Base-by-base conservation (phyloP, 2,329 filamentous ascomycete species). In the Hysterium pulicare region DNA sequence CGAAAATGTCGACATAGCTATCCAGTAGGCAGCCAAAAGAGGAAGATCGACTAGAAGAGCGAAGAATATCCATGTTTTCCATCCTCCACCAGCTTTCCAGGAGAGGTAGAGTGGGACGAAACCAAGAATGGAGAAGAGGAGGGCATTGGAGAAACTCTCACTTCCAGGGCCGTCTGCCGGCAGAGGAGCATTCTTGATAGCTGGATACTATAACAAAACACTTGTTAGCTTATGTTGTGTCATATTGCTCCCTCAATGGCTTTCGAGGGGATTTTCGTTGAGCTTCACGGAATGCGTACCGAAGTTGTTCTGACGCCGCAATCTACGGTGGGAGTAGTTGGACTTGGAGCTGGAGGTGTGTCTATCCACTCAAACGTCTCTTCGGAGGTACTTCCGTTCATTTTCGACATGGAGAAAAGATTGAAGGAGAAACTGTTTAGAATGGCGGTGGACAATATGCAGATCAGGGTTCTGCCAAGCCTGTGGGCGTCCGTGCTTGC, bases 131-230 rank as follows among this genome's bases (percentile, higher is more conserved):
- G 78, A 76, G 67, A 88, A 75, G 54, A 97, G 83, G 58, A 86
- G 71, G 56, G 76, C 72, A 73, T 93, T 95, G 72, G 85, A 90
- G 82, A 97, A 98, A 70, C 75, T 83, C 55, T 95, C 89, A 68
- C 79, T 83, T 53, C 90, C 87, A 39, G 89, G 74, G 38, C 82
- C 87, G 68, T 98, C 93, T 53, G 90, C 91, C 28, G 93, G 93
- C 33, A 97, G 82, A 52, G 93, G 90, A 37, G 84, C 87, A 81
- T 97, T 97, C 67, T 94, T 87, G 73, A 97, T 97, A 48, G 89
- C 73, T 23, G 88, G 85, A 61, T 82, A 91, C 90, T 94, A 62
- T 52, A 46, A 24, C 38, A 43, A 13, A 49, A 50, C 28, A 38
- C 44, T 39, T 47, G 47, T 64, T 51, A 65, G 53, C 47, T 44